phyloP scores from a whole-genome alignment of 768 basidiomycete genomes.

The Dacryopinax primogenitus region DNA sequence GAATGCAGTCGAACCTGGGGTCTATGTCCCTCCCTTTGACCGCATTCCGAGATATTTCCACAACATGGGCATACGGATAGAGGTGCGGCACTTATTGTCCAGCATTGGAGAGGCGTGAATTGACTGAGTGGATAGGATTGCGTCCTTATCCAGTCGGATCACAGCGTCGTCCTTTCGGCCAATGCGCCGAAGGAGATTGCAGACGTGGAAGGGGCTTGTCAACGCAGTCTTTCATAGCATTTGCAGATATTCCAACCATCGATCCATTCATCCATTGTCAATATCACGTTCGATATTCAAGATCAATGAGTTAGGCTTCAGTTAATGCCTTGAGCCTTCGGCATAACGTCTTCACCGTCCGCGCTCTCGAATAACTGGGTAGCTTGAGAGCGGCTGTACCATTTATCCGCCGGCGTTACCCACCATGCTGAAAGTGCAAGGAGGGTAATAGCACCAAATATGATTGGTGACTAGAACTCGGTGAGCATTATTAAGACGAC shows the following conservation, averaged over 20 bases:
- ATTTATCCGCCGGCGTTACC: constrained; percentile 63
- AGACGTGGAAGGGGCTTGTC: background rate
- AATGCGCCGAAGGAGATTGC: background rate
- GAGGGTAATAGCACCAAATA: constrained; percentile 65
- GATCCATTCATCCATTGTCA: background rate
- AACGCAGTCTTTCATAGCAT: background rate
- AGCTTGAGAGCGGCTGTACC: constrained; percentile 51
- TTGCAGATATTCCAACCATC: background rate
- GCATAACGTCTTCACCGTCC: background rate
- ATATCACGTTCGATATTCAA: background rate
- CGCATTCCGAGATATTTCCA: constrained; percentile 81
- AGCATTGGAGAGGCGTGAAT: background rate
- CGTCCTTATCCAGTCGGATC: background rate
- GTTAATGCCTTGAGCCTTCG: background rate
- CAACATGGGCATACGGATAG: constrained; percentile 83
- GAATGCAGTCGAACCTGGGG: constrained; percentile 33
- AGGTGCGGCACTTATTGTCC: constrained; percentile 34
- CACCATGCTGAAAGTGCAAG: constrained; percentile 69
- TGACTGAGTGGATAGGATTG: background rate
- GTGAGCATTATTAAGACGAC: background rate
- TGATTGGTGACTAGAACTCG: constrained; percentile 50
- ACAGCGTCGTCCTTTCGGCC: background rate
- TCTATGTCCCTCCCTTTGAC: constrained; percentile 73
- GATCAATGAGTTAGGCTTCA: background rate
- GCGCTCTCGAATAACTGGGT: constrained; percentile 17